A percentile compares a stretch with the other conserved stretches of the same genome.
Conservation (phyloP, 2,329 filamentous ascomycete genomes). For the Didymella keratinophila region DNA sequence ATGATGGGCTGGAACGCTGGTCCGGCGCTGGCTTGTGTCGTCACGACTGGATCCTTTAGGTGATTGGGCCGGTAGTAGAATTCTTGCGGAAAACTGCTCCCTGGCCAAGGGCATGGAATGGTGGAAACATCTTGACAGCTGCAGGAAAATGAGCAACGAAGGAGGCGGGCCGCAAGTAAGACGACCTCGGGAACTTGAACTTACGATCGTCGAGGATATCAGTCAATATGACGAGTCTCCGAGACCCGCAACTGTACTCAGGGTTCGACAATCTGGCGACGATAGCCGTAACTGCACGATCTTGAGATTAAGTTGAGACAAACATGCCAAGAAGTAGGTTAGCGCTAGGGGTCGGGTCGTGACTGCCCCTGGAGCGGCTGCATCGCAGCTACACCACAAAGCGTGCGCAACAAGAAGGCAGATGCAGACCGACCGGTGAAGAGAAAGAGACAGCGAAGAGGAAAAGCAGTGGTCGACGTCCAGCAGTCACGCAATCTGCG, state of each 20-base stretch:
- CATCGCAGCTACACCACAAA: neutral
- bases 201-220: neutral
- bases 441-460: neutral
- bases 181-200: neutral
- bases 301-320: neutral
- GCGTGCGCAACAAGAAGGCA: neutral
- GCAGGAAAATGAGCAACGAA: neutral
- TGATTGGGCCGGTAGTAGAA: neutral
- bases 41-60: neutral
- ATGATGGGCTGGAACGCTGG: slow-evolving; percentile 1
- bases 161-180: neutral
- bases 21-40: neutral
- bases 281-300: neutral
- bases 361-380: neutral
- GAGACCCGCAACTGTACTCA: neutral
- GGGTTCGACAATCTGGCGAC: neutral
- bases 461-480: neutral
- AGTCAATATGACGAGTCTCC: neutral
- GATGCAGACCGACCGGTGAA: neutral
- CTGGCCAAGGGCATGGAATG: neutral
- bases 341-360: neutral
- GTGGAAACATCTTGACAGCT: neutral
- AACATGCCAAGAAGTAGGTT: neutral
- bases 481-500: neutral
- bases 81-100: neutral